Evolutionary conservation across 495 filamentous ascomycete species (phyloP), one percentile per base, ranked within the genome.

Genomic region (Tirmania nivea): DNA sequence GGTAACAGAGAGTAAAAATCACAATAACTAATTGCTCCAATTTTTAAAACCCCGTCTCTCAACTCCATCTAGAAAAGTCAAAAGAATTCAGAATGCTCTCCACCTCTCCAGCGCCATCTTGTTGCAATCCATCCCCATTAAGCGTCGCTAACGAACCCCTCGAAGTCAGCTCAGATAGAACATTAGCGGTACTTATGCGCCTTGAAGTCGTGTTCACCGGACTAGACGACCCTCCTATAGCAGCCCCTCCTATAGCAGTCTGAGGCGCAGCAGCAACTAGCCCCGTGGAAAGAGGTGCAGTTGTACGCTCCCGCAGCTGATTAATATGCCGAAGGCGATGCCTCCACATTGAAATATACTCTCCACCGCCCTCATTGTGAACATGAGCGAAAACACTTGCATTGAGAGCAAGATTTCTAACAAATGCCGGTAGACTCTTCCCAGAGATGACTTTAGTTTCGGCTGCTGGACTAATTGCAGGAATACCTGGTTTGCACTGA

Each of bases 351-450:
- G 86, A 92, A 10, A 89, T 71, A 60, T 94, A 78, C 68, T 94
- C 87, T 54, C 84, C 83, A 37, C 81, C 80, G 53, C 82, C 77
- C 55, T 79, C 77, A 60, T 80, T 81, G 85, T 90, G 95, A 48
- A 95, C 88, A 49, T 83, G 76, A 8, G 81, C 83, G 66, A 94
- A 94, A 16, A 95, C 84, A 11, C 84, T 92, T 1, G 92, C 87
- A 64, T 93, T 96, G 55, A 96, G 73, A 1, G 89, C 87, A 8
- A 99, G 72, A 57, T 94, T 81, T 20, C 92, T 82, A 37, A 94
- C 81, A 62, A 92, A 93, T n/a, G 77, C 71, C 6, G 88, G 80
- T 5, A 99, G 71, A 7, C 81, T 80, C 56, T 75, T 75, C 21
- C 85, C 77, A 34, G 80, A 84, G 52, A 99, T 72, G 49, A 95